Conservation (phyloP, 352 stramenopile genomes). For the Globisporangium orthogonon region DNA sequence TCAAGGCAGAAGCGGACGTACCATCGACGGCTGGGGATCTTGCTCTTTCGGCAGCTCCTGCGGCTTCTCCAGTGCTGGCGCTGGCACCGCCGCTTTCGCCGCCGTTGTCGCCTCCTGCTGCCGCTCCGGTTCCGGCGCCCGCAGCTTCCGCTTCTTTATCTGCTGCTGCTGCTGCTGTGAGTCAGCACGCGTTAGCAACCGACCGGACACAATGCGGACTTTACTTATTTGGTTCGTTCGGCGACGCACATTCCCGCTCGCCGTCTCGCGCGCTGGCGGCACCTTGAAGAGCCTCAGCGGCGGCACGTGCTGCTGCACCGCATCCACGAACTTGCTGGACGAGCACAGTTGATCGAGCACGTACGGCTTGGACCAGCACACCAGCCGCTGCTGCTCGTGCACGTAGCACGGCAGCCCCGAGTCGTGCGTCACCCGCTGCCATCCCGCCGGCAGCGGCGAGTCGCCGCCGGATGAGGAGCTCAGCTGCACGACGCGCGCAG, state of each 20-base stretch:
- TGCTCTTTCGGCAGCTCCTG: constrained; percentile 4
- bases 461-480: constrained; percentile 28
- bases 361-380: constrained; percentile 75
- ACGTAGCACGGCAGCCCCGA: constrained; percentile 70
- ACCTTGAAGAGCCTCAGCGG: constrained; percentile 55
- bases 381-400: constrained; percentile 39
- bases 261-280: constrained; percentile 7
- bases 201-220: neutral
- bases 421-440: constrained; percentile 52
- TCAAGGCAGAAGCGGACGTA: constrained; percentile 5
- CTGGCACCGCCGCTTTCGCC: neutral
- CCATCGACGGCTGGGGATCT: constrained; percentile 28
- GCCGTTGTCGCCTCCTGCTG: neutral
- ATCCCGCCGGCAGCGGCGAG: constrained; percentile 44
- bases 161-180: constrained; percentile 4
- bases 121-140: constrained; percentile 14
- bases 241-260: neutral
- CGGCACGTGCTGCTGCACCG: constrained; percentile 56
- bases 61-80: constrained; percentile 7
- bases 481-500: constrained; percentile 42
- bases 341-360: constrained; percentile 26
- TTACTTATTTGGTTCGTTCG: neutral
- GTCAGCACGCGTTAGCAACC: neutral
- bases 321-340: constrained; percentile 24
- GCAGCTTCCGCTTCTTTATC: constrained; percentile 40